Percentiles rank a stretch among this genome's conserved stretches.
Conservation (phyloP, 2,329 filamentous ascomycete species). For the Colletotrichum viniferum region DNA sequence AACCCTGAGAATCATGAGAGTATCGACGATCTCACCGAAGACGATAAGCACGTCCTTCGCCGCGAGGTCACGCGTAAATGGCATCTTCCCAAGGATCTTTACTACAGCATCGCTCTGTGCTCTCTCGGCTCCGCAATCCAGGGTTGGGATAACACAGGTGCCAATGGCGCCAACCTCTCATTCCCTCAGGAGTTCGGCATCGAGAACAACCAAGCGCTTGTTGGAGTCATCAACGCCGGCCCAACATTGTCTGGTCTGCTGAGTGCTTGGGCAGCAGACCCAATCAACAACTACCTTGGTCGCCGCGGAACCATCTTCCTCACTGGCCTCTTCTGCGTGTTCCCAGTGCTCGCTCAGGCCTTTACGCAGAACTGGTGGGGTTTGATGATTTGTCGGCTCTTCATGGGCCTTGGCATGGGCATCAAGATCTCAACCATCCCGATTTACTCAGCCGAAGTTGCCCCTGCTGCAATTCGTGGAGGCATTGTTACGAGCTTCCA, state of each 20-base stretch:
- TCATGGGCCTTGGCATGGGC: conserved; percentile 72
- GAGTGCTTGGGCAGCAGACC: conserved; percentile 33
- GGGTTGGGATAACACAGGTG: conserved; percentile 51
- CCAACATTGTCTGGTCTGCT: conserved; percentile 26
- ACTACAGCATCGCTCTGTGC: conserved; percentile 31
- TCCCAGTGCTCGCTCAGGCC: conserved; percentile 59
- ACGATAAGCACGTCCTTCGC: conserved; percentile 27
- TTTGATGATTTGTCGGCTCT: conserved; percentile 50
- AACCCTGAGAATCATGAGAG: conserved; percentile 21
- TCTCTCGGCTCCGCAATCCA: conserved; percentile 34
- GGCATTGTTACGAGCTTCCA: conserved; percentile 79
- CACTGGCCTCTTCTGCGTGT: conserved; percentile 58
- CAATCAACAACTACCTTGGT: conserved; percentile 38
- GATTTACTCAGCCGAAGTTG: conserved; percentile 76
- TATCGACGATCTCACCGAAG: conserved; percentile 26
- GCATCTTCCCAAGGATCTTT: conserved; percentile 30
- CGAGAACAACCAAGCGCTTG: conserved; percentile 48
- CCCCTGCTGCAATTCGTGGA: conserved; percentile 70
- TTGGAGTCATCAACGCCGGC: conserved; percentile 60
- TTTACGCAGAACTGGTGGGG: conserved; percentile 56
- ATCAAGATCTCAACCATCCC: conserved; percentile 70
- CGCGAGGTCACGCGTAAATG: conserved; percentile 32
- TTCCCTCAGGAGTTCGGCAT: conserved; percentile 41
- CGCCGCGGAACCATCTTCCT: conserved; percentile 51
- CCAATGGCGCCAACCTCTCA: conserved; percentile 42